These are phyloP conservation scores for Diaporthe sp. DNA, from an alignment of 2,329 filamentous ascomycete species.

Conservation along the genomic window DNA sequence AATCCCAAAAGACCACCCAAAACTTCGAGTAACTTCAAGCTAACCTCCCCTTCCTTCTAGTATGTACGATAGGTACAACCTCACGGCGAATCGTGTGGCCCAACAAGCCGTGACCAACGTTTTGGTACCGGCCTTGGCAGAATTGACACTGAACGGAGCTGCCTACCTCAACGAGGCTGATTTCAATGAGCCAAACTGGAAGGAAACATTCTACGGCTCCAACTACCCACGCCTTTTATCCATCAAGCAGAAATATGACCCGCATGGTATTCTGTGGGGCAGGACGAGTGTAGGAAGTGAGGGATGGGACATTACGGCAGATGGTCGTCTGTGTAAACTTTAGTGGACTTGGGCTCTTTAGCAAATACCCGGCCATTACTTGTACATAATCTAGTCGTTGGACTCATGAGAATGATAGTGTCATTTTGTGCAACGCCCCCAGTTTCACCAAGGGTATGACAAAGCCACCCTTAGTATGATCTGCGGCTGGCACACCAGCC, in stretches of 20 bases:
- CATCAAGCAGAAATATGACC: slow-evolving; percentile 59
- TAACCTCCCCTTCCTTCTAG: background rate
- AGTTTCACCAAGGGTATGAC: too few species aligned
- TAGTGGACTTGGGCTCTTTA: background rate
- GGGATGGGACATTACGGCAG: slow-evolving; percentile 51
- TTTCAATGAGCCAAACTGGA: slow-evolving; percentile 27
- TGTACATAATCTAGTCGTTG: too few species aligned
- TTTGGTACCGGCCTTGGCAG: slow-evolving; percentile 40
- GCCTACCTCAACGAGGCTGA: slow-evolving; percentile 38
- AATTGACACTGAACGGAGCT: slow-evolving; percentile 25
- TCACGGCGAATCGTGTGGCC: slow-evolving; percentile 4
- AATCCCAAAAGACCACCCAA: background rate
- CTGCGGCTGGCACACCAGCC: too few species aligned
- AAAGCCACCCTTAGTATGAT: too few species aligned
- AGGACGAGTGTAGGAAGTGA: slow-evolving; percentile 57
- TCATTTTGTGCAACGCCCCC: too few species aligned
- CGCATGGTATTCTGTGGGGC: slow-evolving; percentile 54
- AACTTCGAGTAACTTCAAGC: background rate
- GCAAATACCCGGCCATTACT: background rate
- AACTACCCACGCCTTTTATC: slow-evolving; percentile 42
- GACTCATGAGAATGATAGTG: too few species aligned
- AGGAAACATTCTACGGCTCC: slow-evolving; percentile 26
- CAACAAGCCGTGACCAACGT: slow-evolving; percentile 23
- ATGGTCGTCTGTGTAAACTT: slow-evolving; percentile 53
- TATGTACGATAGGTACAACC: slow-evolving; percentile 7